phyloP scores from a whole-genome alignment of 176 grass and related monocot species.

The Musa acuminata region DNA sequence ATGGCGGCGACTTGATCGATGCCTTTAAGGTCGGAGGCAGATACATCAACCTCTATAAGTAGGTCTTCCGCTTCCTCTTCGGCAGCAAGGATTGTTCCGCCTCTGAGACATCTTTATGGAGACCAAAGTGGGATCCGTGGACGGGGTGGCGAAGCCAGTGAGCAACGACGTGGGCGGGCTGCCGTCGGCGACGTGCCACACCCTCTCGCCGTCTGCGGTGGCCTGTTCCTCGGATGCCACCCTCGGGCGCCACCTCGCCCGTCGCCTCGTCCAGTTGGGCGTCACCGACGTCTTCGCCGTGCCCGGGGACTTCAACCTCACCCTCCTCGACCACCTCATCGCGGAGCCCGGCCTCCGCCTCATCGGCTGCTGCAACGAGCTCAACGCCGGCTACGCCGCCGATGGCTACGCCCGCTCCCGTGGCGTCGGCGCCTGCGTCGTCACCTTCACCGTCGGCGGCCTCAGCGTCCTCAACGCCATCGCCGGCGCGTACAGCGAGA shows the following conservation, averaged over 20 bases:
- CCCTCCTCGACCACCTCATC: slow-evolving; percentile 60
- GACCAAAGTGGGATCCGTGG: not conserved
- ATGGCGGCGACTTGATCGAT: too few relatives aligned
- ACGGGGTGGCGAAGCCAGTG: not conserved
- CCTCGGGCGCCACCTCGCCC: slow-evolving; percentile 44
- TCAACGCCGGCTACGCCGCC: slow-evolving; percentile 60
- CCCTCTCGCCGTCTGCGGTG: not conserved
- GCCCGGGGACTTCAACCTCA: slow-evolving; percentile 64
- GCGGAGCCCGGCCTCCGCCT: slow-evolving; percentile 35
- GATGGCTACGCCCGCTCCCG: slow-evolving; percentile 44
- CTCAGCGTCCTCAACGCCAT: slow-evolving; percentile 65
- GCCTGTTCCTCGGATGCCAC: slow-evolving; percentile 14
- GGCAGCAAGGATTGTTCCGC: too few relatives aligned
- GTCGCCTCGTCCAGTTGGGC: slow-evolving; percentile 41
- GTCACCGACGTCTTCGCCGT: slow-evolving; percentile 59
- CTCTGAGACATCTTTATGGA: not conserved
- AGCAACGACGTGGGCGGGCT: not conserved
- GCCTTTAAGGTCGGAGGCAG: too few relatives aligned
- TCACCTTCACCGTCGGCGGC: slow-evolving; percentile 65
- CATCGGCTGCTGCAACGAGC: slow-evolving; percentile 54
- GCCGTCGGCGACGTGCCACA: not conserved
- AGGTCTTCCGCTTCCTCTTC: too few relatives aligned
- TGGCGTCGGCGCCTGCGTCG: slow-evolving; percentile 42
- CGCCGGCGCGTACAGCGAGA: slow-evolving; percentile 56
- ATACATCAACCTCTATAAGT: too few relatives aligned